Percentiles rank a stretch among this genome's conserved stretches.
Evolutionary conservation across 352 stramenopile species (phyloP).

Genomic region (Globisporangium lucens): DNA sequence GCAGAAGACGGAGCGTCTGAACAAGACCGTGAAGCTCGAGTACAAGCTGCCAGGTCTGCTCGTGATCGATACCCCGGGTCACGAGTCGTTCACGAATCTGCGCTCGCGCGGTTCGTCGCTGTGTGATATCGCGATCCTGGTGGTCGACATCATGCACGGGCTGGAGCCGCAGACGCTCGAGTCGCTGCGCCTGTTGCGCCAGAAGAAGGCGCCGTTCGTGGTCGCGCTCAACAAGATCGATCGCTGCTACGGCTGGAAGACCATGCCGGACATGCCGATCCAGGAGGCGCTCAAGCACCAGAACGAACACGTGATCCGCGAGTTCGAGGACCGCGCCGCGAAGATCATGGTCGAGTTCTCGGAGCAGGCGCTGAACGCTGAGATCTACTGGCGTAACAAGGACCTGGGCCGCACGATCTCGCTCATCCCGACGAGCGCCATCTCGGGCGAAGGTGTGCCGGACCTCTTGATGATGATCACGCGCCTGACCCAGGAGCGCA

Average conservation of each 20-base stretch:
- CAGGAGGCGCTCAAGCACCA: slow-evolving; percentile 88
- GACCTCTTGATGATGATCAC: slow-evolving; percentile 98
- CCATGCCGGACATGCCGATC: slow-evolving; percentile 92
- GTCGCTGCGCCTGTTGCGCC: slow-evolving; percentile 95
- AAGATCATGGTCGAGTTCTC: slow-evolving; percentile 95
- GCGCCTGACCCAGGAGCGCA: slow-evolving; percentile 94
- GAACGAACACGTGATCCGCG: slow-evolving; percentile 92
- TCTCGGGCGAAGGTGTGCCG: slow-evolving; percentile 98
- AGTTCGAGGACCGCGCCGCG: slow-evolving; percentile 94
- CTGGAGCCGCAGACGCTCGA: slow-evolving; percentile 99
- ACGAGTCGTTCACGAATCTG: slow-evolving; percentile 99
- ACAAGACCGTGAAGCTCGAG: slow-evolving; percentile 78
- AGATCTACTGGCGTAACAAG: slow-evolving; percentile 99
- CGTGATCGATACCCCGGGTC: slow-evolving; percentile 99
- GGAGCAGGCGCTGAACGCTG: slow-evolving; percentile 97
- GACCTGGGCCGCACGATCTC: slow-evolving; percentile 95
- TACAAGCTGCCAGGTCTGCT: slow-evolving; percentile 91
- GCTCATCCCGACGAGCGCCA: slow-evolving; percentile 97
- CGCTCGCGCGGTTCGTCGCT: slow-evolving; percentile 95
- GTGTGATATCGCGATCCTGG: slow-evolving; percentile 99
- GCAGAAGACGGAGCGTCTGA: slow-evolving; percentile 81
- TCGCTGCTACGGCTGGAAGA: slow-evolving; percentile 98
- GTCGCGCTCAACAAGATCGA: slow-evolving; percentile 99
- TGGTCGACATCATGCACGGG: slow-evolving; percentile 99
- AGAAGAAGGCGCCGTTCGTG: slow-evolving; percentile 97